Evolutionary conservation across 2,329 filamentous ascomycete species (phyloP), one percentile per base, ranked within the genome.

Genomic region (Xylariales sp.): DNA sequence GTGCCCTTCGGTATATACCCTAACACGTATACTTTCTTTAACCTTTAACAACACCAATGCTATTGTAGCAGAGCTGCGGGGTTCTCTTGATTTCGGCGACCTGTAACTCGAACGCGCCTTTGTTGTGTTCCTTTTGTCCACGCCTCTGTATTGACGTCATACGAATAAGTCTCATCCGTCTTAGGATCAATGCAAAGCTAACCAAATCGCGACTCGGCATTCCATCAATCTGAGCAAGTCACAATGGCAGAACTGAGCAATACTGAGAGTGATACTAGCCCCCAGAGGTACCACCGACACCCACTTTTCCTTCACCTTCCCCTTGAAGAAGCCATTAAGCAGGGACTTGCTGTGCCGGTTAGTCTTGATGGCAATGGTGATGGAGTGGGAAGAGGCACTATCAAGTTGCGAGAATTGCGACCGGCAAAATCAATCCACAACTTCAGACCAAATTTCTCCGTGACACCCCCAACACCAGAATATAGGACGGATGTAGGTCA

Each of bases 281-380:
- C 34, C 4, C 9, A 57, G 16, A 50, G 50, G 23, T 64, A 64
- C 14, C 52, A 52, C 14, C 34, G 14, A 3, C 61, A 64, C 10
- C 61, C 61, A 5, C 46, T 64, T 2, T 64, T 52, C 18, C 8
- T 8, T 23, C 10, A 57, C 5, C 53, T 57, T 18, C 53, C 45
- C 1, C 53, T 64, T 9, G n/a, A 43, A 3, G 61, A 64, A 45
- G 61, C 61, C 14, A 55, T 64, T 34, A 45, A 7, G 23, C 43
- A 34, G 36, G 61, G 61, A 3, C 61, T 64, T 52, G 61, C 61
- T 23, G 23, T 64, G 1, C 43, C 52, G 1, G 36, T 16, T 23
- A 8, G 23, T 2, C 7, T 28, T 2, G 14, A 50, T 18, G 14
- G 6, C 16, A 6, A 23, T 5, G n/a, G 48, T 49, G 45, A 12